These are phyloP conservation scores for Beauveria varroae DNA, from an alignment of 2,329 filamentous ascomycete species.

Conservation along the genomic window DNA sequence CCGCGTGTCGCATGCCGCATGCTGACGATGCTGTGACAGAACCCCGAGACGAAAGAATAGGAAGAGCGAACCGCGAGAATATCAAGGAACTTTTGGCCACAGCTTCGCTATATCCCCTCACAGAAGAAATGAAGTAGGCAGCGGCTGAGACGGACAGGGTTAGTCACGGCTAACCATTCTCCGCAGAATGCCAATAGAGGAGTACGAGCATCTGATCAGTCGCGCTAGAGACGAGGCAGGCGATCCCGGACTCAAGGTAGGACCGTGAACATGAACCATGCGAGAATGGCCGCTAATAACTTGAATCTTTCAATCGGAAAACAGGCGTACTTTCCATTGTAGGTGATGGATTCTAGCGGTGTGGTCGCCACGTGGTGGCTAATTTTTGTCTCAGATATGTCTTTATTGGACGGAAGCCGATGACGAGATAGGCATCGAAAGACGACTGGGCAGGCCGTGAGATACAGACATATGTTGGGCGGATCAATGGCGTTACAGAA, in stretches of 20 bases:
- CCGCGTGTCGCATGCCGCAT: neutral
- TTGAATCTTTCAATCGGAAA: neutral
- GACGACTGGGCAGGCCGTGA: neutral
- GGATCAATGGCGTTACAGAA: neutral
- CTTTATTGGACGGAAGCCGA: slow-evolving; percentile 53
- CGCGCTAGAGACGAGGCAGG: slow-evolving; percentile 47
- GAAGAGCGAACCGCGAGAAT: slow-evolving; percentile 45
- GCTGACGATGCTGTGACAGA: slow-evolving; percentile 28
- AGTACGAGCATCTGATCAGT: slow-evolving; percentile 49
- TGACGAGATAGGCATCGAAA: neutral
- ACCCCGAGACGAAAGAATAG: slow-evolving; percentile 44
- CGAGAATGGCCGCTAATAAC: neutral
- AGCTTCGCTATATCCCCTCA: slow-evolving; percentile 49
- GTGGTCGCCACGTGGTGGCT: neutral
- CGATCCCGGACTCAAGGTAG: slow-evolving; percentile 48
- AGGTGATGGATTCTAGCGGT: slow-evolving; percentile 24
- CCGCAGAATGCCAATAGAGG: slow-evolving; percentile 47
- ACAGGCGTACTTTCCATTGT: slow-evolving; percentile 56
- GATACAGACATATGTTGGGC: neutral
- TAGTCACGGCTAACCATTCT: slow-evolving; percentile 11
- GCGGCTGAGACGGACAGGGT: neutral
- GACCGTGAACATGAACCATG: neutral
- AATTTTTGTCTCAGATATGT: slow-evolving; percentile 40
- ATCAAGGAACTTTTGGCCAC: slow-evolving; percentile 47
- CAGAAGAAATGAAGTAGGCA: slow-evolving; percentile 38